phyloP scores from a whole-genome alignment of 2,329 filamentous ascomycete species.

The Paracoccidioides lutzii region DNA sequence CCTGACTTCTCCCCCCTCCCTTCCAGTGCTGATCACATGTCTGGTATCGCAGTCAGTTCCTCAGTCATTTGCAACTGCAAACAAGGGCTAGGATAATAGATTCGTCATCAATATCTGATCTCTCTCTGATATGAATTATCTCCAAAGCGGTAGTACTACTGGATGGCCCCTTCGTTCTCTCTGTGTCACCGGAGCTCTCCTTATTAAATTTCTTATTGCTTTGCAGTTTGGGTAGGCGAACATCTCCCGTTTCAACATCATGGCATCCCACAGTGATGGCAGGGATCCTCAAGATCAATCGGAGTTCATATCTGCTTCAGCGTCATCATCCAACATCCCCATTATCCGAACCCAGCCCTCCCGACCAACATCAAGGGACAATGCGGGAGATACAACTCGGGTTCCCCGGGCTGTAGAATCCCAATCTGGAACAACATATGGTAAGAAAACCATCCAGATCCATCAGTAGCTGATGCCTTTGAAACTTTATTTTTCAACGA shows the following conservation, averaged over 20 bases:
- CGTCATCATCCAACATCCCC: slow-evolving; percentile 3
- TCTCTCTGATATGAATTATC: slow-evolving; percentile 1
- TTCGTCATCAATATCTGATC: not conserved
- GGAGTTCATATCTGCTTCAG: slow-evolving; percentile 4
- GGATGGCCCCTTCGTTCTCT: not conserved
- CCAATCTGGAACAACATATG: slow-evolving; percentile 1
- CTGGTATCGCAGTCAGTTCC: not conserved
- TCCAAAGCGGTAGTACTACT: too few species aligned
- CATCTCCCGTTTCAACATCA: not conserved
- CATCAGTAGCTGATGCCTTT: not conserved
- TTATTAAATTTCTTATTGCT: not conserved
- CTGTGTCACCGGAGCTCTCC: not conserved
- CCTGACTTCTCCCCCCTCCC: not conserved
- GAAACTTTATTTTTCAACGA: not conserved
- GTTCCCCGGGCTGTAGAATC: not conserved
- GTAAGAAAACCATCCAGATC: not conserved
- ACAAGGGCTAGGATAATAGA: not conserved
- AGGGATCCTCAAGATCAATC: slow-evolving; percentile 2
- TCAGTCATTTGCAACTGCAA: not conserved
- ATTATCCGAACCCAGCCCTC: slow-evolving; percentile 1
- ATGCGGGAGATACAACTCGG: not conserved
- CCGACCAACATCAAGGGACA: not conserved
- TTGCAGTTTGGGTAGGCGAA: not conserved
- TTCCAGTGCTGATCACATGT: not conserved
- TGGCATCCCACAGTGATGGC: slow-evolving; percentile 7